Evolutionary conservation across 805 yeast species (phyloP), one percentile per base, ranked within the genome.

Genomic region (Allodekkera sacchari): DNA sequence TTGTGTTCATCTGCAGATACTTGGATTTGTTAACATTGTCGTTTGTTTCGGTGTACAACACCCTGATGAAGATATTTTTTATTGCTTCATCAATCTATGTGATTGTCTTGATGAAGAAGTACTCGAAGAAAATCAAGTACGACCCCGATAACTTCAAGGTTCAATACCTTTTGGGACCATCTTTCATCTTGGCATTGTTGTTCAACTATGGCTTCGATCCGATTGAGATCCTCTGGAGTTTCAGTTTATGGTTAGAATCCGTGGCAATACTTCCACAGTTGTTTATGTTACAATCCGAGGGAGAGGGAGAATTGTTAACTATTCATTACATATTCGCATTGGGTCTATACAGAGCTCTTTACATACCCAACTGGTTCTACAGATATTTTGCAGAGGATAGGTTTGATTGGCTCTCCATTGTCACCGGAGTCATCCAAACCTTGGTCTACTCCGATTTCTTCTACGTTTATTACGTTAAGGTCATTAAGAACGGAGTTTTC

Each of bases 341-440:
- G 51, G 98, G 98, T 11, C 44, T 81, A 3, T 92, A 92, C 65
- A 69, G 98, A 44, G 82, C 89, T 0, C 64, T 92, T 31, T 92
- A 92, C 55, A 74, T 92, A 44, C 94, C 95, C 42, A 92, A 89
- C 59, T 92, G 98, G 98, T 54, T 87, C 43, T 92, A 87, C 69
- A 74, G 96, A 55, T 84, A 78, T 61, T 61, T 61, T 38, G 57
- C 68, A 9, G 89, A 82, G 42, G 70, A 64, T 16, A 64, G 67
- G 41, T 63, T 80, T 35, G 95, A 87, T 49, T 68, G 68, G 41
- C 64, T 88, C 34, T 70, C 94, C 2, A 63, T 89, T 7, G 48
- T 71, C 14, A 80, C 96, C 1, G 97, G 97, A 16, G 39, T 92
- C 21, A 55, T 85, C 25, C 98, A 92, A 63, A 85, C 96, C 0